Base-by-base conservation (phyloP, 345 rosid genomes). In the Geranium rotundifolium region DNA sequence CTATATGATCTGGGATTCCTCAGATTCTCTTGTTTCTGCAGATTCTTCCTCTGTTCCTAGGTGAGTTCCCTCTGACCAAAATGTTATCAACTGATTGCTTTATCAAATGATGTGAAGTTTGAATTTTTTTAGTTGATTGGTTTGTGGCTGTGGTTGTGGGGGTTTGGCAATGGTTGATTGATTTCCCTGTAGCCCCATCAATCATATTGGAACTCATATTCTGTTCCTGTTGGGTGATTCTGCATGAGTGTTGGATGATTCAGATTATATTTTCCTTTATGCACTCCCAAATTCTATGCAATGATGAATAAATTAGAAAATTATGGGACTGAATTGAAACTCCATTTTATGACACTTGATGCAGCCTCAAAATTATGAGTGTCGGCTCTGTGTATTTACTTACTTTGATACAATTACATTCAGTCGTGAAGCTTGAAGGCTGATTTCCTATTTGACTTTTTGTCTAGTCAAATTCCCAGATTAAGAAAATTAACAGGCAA, bases 11-110 rank as follows among this genome's bases (percentile, higher is more conserved):
- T 69, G 62, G 62, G 67, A 73, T 70, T 74, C 72, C 58, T 70
- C 75, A 66, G 74, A 59, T 74, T 76, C 77, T 71, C 0, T 63
- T 67, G 63, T 70, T 69, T 77, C 75, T 68, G 77, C 79, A 60
- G 27, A 75, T 67, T 75, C 70, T 70, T 76, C 50, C 57, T 60
- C 68, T 39, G 34, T 78, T 9, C 65, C 63, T 65, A 30, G 79
- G 80, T 73, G 29, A 78, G 65, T 46, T 55, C n/a, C 20, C 6
- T 17, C 57, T 55, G 19, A 55, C 57, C n/a, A 2, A 55, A 55
- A 46, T 46, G 16, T 46, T 55, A 9, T n/a, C 57, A 55, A 3
- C 20, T 17, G 19, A 55, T n/a, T 17, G 19, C 18, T 14, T 52
- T 52, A 10, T 2, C 15, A 10, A 14, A 52, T 4, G 56, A 14